phyloP scores from a whole-genome alignment of 805 yeast genomes.

The Pichia occidentalis region DNA sequence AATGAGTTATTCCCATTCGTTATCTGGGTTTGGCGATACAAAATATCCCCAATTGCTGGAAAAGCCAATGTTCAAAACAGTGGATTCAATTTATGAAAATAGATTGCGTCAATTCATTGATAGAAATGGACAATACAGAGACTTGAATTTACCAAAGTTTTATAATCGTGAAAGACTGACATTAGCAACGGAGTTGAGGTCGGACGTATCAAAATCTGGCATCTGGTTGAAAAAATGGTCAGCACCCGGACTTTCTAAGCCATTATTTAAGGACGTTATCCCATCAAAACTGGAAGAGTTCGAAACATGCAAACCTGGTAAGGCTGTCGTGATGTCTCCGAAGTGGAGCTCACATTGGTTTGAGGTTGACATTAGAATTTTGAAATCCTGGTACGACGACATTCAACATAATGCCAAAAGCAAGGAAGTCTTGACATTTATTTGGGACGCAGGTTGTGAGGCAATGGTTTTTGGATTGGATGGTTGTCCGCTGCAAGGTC shows the following conservation, averaged over 20 bases:
- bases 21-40: background rate
- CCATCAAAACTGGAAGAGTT: conserved; percentile 41
- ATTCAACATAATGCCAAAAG: conserved; percentile 39
- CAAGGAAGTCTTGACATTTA: conserved; percentile 10
- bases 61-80: conserved; percentile 66
- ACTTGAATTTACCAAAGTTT: conserved; percentile 74
- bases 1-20: background rate
- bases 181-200: conserved; percentile 19
- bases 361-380: conserved; percentile 57
- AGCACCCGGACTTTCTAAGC: conserved; percentile 65
- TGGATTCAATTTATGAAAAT: conserved; percentile 64
- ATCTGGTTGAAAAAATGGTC: conserved; percentile 61
- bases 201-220: conserved; percentile 31
- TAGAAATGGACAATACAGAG: conserved; percentile 63
- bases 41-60: conserved; percentile 37
- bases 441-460: conserved; percentile 81
- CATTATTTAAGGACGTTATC: conserved; percentile 55
- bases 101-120: conserved; percentile 72
- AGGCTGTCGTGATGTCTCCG: conserved; percentile 66
- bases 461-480: conserved; percentile 66
- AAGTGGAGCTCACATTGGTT: conserved; percentile 98
- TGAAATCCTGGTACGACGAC: conserved; percentile 47
- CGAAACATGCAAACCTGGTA: conserved; percentile 59
- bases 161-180: conserved; percentile 53
- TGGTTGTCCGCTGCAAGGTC: conserved; percentile 74